Conservation (phyloP, 495 filamentous ascomycete genomes). For the Hyaloscypha variabilis region DNA sequence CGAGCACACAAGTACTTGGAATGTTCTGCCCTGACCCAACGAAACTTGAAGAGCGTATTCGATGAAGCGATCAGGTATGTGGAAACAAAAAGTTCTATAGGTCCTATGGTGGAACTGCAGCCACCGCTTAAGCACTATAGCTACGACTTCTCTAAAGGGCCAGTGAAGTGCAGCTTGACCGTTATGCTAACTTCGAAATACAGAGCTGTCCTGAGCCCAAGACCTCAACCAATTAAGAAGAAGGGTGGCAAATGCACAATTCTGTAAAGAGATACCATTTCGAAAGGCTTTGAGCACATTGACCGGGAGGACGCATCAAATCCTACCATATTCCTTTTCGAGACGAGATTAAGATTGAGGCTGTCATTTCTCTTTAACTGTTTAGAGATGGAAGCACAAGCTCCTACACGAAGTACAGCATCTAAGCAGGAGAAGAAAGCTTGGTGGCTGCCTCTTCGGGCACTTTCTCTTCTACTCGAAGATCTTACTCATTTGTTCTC, state of each 20-base stretch:
- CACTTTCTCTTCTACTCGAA: slow-evolving; percentile 16
- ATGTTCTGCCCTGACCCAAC: slow-evolving; percentile 96
- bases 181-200: not conserved
- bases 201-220: slow-evolving; percentile 62
- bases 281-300: not conserved
- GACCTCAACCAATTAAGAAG: slow-evolving; percentile 62
- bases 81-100: no score
- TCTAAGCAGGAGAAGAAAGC: slow-evolving; percentile 2
- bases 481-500: slow-evolving; percentile 11
- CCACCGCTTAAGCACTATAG: no score
- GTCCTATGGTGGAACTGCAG: no score
- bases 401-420: slow-evolving; percentile 11
- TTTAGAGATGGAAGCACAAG: slow-evolving; percentile 30
- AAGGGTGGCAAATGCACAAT: slow-evolving; percentile 74
- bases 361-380: slow-evolving; percentile 25
- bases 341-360: slow-evolving; percentile 11
- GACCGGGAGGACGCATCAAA: slow-evolving; percentile 13
- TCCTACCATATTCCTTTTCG: slow-evolving; percentile 16
- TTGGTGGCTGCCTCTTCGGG: slow-evolving; percentile 3
- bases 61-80: slow-evolving; percentile 92
- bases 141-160: not conserved
- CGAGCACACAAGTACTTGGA: slow-evolving; percentile 93
- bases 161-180: not conserved
- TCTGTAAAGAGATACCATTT: slow-evolving; percentile 52
- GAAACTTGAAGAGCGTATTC: slow-evolving; percentile 96